Evolutionary conservation across 2,329 filamentous ascomycete genomes (phyloP), one percentile per base, ranked within the genome.

Genomic region (Coniochaeta sp.): DNA sequence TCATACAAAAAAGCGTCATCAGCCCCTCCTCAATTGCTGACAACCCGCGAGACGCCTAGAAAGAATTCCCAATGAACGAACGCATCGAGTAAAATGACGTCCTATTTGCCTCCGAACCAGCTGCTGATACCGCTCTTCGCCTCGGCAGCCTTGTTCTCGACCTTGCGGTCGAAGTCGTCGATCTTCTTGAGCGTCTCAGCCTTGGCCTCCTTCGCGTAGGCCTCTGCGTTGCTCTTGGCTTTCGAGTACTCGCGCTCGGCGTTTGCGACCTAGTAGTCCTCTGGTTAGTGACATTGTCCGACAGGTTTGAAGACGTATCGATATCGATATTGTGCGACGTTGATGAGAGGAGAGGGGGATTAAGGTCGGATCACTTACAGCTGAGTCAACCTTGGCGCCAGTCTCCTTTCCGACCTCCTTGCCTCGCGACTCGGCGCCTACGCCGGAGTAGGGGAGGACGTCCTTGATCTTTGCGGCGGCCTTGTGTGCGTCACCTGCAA

Each of bases 51-150:
- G n/a, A n/a, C n/a, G 8, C 16, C 8, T 24, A 26, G 18, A 14
- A 26, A 12, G n/a, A n/a, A n/a, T n/a, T n/a, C n/a, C n/a, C n/a
- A n/a, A n/a, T n/a, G n/a, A n/a, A n/a, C n/a, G n/a, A n/a, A n/a
- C n/a, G n/a, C n/a, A n/a, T n/a, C 20, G 14, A 9, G 38, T 8
- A 24, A 42, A 26, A n/a, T n/a, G n/a, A n/a, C 38, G n/a, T 5
- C 38, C 18, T 66, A 72, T 65, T 79, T 81, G 56, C 80, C 79
- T 52, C 90, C 86, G 63, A 96, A 95, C 91, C 91, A 96, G 67
- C 87, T 81, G 38, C 86, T 88, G 61, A 95, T 70, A 57, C 87
- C 86, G 62, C 83, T 82, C 83, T 96, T 96, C 42, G 90, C 87
- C 75, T 96, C 87, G 49, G 83, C 71, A 4, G 90, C 83, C 58